A percentile compares a stretch with the other conserved stretches of the same genome.
phyloP scores from a whole-genome alignment of 163 green algal genomes.

The Scenedesmus sp. region DNA sequence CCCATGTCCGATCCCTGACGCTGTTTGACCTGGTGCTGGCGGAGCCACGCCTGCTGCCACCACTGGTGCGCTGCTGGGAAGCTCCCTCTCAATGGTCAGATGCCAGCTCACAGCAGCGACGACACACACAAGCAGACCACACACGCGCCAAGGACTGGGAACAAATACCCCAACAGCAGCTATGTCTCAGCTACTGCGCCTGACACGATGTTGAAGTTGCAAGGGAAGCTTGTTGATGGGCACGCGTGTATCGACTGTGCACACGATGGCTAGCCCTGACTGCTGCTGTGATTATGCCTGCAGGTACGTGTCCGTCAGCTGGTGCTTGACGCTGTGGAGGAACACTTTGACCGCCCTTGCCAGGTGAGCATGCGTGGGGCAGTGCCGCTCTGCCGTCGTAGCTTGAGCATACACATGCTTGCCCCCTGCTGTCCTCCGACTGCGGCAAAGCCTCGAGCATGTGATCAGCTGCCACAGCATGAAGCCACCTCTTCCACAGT shows the following conservation, averaged over 20 bases:
- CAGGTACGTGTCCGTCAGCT: slow-evolving; percentile 61
- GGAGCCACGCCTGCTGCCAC: slow-evolving; percentile 51
- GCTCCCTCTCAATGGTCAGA: not conserved
- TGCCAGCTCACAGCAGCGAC: not conserved
- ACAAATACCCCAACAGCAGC: not conserved
- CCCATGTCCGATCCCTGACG: slow-evolving; percentile 57
- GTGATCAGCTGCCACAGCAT: not conserved
- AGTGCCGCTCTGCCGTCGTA: no score
- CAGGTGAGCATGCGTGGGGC: slow-evolving; percentile 10
- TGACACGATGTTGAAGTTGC: no score
- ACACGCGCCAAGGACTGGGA: not conserved
- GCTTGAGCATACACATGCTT: not conserved
- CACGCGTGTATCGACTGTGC: not conserved
- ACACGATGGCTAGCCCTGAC: not conserved
- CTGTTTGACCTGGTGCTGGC: slow-evolving; percentile 56
- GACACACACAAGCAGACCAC: not conserved
- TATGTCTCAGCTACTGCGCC: not conserved
- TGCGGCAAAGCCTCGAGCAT: not conserved
- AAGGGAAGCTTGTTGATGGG: no score
- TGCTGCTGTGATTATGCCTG: not conserved
- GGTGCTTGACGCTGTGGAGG: slow-evolving; percentile 63
- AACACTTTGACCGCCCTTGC: slow-evolving; percentile 54
- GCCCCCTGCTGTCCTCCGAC: not conserved
- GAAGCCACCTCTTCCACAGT: not conserved
- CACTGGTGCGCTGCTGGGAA: slow-evolving; percentile 54